Evolutionary conservation across 352 stramenopile species (phyloP).

Genomic region (Pythium catenulatum): DNA sequence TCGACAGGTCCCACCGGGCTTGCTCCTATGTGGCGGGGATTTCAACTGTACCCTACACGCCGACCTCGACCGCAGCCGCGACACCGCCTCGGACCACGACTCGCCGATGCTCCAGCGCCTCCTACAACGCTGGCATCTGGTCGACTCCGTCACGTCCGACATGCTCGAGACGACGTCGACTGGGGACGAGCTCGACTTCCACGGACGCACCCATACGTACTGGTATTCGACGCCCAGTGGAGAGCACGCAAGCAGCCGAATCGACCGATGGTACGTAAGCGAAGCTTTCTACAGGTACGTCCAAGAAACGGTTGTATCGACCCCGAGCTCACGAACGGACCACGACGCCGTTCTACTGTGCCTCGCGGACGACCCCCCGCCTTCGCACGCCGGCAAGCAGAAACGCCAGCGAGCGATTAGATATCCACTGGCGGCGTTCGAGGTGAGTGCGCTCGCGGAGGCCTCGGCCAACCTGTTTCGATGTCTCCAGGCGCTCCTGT

Average conservation of each 20-base stretch:
- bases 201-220: background rate
- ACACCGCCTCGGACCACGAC: background rate
- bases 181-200: background rate
- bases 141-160: background rate
- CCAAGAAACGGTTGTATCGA: background rate
- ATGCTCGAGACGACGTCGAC: background rate
- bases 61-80: background rate
- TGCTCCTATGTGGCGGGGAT: conserved; percentile 31
- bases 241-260: background rate
- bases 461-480: background rate
- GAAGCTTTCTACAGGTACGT: no score
- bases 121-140: background rate
- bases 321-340: background rate
- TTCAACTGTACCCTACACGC: conserved; percentile 35
- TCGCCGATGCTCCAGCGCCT: background rate
- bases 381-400: no score
- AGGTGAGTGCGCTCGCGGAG: background rate
- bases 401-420: background rate
- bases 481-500: no score
- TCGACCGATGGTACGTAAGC: background rate
- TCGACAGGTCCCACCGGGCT: no score
- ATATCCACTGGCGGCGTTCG: background rate
- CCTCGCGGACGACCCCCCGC: background rate
- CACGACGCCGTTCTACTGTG: background rate
- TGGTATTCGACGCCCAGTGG: background rate